Evolutionary conservation across 352 stramenopile species (phyloP).

Genomic region (Phytophthora rubi): DNA sequence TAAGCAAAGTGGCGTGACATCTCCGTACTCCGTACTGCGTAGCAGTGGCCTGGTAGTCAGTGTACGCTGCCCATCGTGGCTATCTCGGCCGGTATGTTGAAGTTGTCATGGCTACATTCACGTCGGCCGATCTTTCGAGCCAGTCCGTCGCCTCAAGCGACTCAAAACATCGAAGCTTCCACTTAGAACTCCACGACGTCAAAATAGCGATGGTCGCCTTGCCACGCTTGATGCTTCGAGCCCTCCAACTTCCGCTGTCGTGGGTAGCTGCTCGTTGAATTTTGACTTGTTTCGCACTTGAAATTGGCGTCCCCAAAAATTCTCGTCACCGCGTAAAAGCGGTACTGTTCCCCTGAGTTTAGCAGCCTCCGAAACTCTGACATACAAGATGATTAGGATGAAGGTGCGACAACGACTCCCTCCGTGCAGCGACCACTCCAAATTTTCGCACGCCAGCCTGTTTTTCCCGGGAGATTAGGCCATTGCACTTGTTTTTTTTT

Average conservation of each 20-base stretch:
- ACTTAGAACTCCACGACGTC: neutral
- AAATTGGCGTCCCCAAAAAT: constrained; percentile 1
- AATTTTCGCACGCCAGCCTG: constrained; percentile 33
- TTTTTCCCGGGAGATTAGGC: constrained; percentile 19
- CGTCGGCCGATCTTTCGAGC: neutral
- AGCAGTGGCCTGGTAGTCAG: no score
- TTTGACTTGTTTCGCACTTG: constrained; percentile 8
- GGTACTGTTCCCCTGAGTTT: neutral
- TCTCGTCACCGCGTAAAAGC: neutral
- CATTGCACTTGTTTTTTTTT: neutral
- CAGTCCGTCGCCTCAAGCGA: neutral
- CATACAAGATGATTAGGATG: neutral
- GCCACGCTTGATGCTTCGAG: neutral
- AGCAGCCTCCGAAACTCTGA: neutral
- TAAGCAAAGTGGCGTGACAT: no score
- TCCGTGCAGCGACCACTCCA: constrained; percentile 18
- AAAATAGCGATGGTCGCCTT: constrained; percentile 1
- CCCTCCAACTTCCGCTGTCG: neutral
- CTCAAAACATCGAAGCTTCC: neutral
- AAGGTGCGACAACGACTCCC: constrained; percentile 1
- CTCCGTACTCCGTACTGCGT: no score
- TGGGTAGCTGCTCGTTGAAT: neutral
- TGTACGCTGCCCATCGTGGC: neutral
- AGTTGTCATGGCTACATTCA: constrained; percentile 17
- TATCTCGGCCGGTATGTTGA: constrained; percentile 4